Conservation (phyloP, 148 eudicot genomes). For the Persicaria tinctoria region DNA sequence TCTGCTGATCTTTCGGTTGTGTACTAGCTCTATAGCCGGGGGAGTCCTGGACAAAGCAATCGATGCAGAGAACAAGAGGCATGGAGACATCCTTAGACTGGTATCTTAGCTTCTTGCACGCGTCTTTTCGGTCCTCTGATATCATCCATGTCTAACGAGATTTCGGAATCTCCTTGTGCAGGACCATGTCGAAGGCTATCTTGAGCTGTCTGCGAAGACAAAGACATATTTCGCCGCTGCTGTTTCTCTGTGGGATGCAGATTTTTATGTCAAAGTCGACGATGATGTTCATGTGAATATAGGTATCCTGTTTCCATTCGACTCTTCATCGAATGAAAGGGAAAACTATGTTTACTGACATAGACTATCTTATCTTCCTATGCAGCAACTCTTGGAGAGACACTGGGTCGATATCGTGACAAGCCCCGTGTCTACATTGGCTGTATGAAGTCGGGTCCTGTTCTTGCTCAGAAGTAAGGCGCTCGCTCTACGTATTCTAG, state of each 20-base stretch:
- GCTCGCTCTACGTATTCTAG: background rate
- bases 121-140: background rate
- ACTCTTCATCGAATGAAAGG: too few relatives aligned
- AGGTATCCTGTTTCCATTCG: constrained; percentile 17
- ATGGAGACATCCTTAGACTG: constrained; percentile 52
- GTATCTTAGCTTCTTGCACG: constrained; percentile 15
- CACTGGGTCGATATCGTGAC: constrained; percentile 32
- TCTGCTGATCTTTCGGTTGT: background rate
- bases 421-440: constrained; percentile 53
- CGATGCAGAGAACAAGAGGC: constrained; percentile 38
- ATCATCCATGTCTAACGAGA: background rate
- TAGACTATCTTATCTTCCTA: background rate
- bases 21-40: constrained; percentile 31
- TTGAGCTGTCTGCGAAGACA: constrained; percentile 54
- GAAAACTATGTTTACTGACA: too few relatives aligned
- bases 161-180: constrained; percentile 2
- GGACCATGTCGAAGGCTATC: constrained; percentile 73
- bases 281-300: constrained; percentile 65
- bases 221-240: constrained; percentile 46
- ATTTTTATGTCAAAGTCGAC: constrained; percentile 56
- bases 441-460: constrained; percentile 72
- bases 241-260: constrained; percentile 52
- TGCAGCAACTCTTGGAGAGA: constrained; percentile 40
- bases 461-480: constrained; percentile 44
- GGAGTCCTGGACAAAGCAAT: constrained; percentile 45